These are phyloP conservation scores for Fomitopsis schrenkii DNA, from an alignment of 1,284 basidiomycete genomes.

Conservation along the genomic window DNA sequence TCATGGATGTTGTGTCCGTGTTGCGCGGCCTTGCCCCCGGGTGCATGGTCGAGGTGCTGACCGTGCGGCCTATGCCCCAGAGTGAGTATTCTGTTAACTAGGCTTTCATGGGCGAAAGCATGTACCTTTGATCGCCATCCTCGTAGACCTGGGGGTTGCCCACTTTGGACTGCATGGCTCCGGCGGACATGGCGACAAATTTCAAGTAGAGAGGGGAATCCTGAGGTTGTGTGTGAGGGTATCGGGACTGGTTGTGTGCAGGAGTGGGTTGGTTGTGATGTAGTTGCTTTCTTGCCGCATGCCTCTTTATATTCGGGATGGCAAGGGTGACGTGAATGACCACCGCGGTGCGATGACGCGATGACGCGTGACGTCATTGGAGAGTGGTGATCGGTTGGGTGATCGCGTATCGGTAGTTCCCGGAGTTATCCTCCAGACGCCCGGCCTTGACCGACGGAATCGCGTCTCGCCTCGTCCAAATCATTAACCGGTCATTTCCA, in stretches of 20 bases:
- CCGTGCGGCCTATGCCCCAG: constrained; percentile 2
- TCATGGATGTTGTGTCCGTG: constrained; percentile 19
- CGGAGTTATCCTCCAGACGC: background rate
- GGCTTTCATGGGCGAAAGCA: background rate
- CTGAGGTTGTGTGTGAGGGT: too few species aligned
- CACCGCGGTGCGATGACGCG: background rate
- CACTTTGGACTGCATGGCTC: constrained; percentile 22
- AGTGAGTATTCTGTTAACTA: background rate
- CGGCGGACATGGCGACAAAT: constrained; percentile 12
- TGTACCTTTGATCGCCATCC: constrained; percentile 20
- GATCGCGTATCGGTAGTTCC: background rate
- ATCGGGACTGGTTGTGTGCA: too few species aligned
- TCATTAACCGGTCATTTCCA: too few species aligned
- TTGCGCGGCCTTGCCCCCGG: constrained; percentile 14
- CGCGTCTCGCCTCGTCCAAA: background rate
- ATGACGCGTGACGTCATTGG: background rate
- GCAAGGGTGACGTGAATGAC: background rate
- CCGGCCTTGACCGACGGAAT: background rate
- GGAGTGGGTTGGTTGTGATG: too few species aligned
- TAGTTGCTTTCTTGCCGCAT: too few species aligned
- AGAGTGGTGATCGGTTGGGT: background rate
- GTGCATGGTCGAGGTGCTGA: background rate
- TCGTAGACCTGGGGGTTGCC: constrained; percentile 20
- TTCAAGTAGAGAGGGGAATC: background rate
- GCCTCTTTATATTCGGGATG: background rate